Base-by-base conservation (phyloP, 352 stramenopile species). In the Phytophthora syringae region DNA sequence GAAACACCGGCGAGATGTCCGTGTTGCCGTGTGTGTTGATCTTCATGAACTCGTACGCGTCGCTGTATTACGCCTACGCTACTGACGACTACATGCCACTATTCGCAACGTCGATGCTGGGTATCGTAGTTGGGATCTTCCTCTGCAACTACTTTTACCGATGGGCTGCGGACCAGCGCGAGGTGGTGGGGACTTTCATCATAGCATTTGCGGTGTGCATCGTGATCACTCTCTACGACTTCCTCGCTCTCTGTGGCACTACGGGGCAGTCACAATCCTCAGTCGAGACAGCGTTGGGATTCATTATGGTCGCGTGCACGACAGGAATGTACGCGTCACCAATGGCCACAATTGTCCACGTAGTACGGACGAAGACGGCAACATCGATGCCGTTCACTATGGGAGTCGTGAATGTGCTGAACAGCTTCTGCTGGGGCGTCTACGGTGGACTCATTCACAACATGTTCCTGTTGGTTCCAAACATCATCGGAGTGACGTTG, bases 371-470 rank as follows among this genome's bases (percentile, higher is more conserved):
- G 16, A 84, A 81, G 52, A 82, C 67, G 2, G 58, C 72, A 3
- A 70, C 71, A 11, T 84, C 70, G 15, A 80, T 87, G 61, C 70
- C 67, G 7, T 73, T 87, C 36, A 69, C 64, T 1, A 86, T 89
- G 77, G 66, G 77, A 10, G 24, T 77, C 7, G 70, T 82, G 0
- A 69, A 72, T 7, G 49, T 80, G 0, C 15, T 72, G n/a, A 89
- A 87, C 58, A 83, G 81, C 28, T 67, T 64, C 7, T 65, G 79
- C 16, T 87, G 77, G 78, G 66, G 71, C 50, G n/a, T 75, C n/a
- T 87, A 86, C 56, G 61, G 63, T 5, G 48, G 54, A 13, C 52
- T 86, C 13, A 51, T 75, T 12, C 36, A 49, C 20, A 72, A 89
- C 28, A n/a, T 45, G 24, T 67, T 87, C 10, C 45, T 89, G 0